phyloP scores from a whole-genome alignment of 352 stramenopile species.

The Aphanomyces cochlioides region DNA sequence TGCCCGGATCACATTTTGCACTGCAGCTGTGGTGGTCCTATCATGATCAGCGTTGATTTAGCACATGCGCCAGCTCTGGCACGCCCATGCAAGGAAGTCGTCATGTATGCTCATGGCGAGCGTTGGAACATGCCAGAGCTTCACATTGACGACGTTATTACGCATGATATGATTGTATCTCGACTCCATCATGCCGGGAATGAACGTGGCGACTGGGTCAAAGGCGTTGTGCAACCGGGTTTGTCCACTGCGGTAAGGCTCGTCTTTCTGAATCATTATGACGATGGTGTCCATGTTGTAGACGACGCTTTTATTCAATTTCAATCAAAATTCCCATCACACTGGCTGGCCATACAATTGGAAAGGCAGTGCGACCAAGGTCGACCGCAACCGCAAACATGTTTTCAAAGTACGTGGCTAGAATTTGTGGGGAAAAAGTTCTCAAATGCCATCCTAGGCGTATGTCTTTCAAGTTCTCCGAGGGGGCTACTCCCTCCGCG shows the following conservation, averaged over 20 bases:
- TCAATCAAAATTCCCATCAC: constrained; percentile 8
- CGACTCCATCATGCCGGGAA: constrained; percentile 5
- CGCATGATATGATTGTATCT: not conserved
- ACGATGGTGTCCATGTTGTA: not conserved
- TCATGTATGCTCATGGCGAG: constrained; percentile 12
- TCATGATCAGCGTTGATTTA: constrained; percentile 1
- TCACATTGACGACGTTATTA: not conserved
- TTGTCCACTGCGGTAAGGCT: not conserved
- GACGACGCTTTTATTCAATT: constrained; percentile 13
- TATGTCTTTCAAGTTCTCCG: constrained; percentile 10
- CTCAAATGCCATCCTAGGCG: not conserved
- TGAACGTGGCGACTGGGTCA: constrained; percentile 11
- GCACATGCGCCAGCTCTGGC: not conserved
- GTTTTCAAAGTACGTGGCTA: not conserved
- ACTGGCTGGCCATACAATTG: constrained; percentile 19
- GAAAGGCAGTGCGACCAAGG: constrained; percentile 16
- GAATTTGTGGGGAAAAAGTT: not conserved
- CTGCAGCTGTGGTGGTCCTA: constrained; percentile 13
- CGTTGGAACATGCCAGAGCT: constrained; percentile 1
- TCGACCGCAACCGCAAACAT: constrained; percentile 13
- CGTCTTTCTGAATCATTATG: not conserved
- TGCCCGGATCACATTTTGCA: constrained; percentile 14
- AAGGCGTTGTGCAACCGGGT: not conserved
- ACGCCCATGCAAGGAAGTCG: not conserved
- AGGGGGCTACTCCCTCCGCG: not conserved